phyloP scores from a whole-genome alignment of 2,329 filamentous ascomycete genomes.

The Colletotrichum filicis region DNA sequence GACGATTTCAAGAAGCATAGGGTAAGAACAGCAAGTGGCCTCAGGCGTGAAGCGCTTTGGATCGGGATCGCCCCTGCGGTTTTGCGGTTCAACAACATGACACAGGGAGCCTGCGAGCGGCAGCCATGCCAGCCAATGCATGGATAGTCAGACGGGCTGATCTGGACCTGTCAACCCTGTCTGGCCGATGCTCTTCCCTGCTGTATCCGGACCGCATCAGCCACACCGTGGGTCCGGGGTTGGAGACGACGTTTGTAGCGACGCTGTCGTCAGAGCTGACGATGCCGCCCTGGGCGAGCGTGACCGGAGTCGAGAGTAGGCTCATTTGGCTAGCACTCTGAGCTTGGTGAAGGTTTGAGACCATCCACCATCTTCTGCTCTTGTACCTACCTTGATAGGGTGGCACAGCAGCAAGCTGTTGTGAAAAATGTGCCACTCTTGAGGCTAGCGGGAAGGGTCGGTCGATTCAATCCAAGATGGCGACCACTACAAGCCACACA shows the following conservation, averaged over 20 bases:
- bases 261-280: constrained; percentile 32
- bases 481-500: background rate
- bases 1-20: background rate
- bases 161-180: constrained; percentile 20
- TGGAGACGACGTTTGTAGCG: constrained; percentile 6
- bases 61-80: constrained; percentile 31
- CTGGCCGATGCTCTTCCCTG: constrained; percentile 20
- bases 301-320: background rate
- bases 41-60: constrained; percentile 20
- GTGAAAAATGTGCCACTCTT: background rate
- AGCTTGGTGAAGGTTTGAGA: background rate
- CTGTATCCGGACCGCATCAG: background rate
- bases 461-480: background rate
- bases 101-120: constrained; percentile 11
- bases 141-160: constrained; percentile 6
- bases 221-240: constrained; percentile 15
- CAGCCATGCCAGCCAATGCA: constrained; percentile 21
- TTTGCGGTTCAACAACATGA: constrained; percentile 27
- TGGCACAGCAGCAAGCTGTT: constrained; percentile 5
- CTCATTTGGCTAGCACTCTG: background rate
- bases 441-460: background rate
- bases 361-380: background rate
- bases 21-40: background rate
- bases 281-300: background rate
- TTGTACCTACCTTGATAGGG: constrained; percentile 21